Conservation (phyloP, 371 early-diverging fungal genomes). For the Capillidium rhysosporum region DNA sequence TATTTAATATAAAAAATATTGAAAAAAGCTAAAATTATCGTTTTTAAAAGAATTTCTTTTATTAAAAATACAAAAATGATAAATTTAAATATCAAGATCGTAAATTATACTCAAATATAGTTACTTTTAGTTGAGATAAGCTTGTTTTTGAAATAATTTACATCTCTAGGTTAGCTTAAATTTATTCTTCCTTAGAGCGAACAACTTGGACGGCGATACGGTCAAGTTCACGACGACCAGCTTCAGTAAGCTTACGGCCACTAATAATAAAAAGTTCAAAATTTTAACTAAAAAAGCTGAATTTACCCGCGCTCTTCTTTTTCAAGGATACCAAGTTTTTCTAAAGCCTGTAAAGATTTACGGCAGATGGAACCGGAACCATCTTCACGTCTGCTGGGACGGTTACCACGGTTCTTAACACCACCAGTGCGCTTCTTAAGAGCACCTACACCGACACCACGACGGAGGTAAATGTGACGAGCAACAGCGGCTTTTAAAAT, state of each 20-base stretch:
- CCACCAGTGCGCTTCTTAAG: constrained; percentile 87
- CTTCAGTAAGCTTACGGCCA: constrained; percentile 64
- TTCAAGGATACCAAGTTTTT: constrained; percentile 92
- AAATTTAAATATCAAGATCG: no score
- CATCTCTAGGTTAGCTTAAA: background rate
- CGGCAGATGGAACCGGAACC: constrained; percentile 85
- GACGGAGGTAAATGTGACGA: constrained; percentile 94
- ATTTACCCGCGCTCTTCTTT: constrained; percentile 64
- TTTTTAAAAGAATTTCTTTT: no score
- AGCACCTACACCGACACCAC: constrained; percentile 86
- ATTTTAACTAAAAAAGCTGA: background rate
- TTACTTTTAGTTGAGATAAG: no score
- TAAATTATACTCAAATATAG: no score
- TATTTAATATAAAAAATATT: no score
- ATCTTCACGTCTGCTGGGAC: constrained; percentile 77
- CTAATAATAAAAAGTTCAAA: constrained; percentile 13
- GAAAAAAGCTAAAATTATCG: no score
- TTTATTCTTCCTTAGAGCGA: constrained; percentile 7
- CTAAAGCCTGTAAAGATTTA: constrained; percentile 90
- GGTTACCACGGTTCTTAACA: constrained; percentile 74
- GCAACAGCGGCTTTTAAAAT: constrained; percentile 66
- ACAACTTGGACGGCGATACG: constrained; percentile 39
- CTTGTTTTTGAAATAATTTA: no score
- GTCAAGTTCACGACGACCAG: constrained; percentile 72
- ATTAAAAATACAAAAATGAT: no score